Conservation (phyloP, 371 early-diverging fungal genomes). For the Funneliformis caledonium region DNA sequence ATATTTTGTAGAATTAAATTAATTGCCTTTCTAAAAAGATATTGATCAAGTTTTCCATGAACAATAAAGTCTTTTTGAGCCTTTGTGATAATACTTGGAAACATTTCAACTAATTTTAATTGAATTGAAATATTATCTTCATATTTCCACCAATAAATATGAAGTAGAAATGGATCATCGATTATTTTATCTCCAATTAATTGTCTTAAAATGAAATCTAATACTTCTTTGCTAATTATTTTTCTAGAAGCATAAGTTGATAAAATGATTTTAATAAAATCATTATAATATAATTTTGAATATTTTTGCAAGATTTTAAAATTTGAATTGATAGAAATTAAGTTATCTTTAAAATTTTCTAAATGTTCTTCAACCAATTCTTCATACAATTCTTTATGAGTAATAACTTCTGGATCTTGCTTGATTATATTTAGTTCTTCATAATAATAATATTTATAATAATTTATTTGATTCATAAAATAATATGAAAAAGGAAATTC, state of each 20-base stretch:
- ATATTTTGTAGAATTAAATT: neutral
- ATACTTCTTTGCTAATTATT: neutral
- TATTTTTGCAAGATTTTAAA: slow-evolving; percentile 1
- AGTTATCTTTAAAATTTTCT: slow-evolving; percentile 8
- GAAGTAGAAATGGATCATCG: slow-evolving; percentile 20
- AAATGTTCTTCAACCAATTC: neutral
- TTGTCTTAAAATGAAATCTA: neutral
- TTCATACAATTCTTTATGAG: neutral
- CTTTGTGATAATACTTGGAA: neutral
- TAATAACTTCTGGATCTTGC: slow-evolving; percentile 36
- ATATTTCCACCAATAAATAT: slow-evolving; percentile 38
- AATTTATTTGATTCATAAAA: slow-evolving; percentile 33
- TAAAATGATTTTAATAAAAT: slow-evolving; percentile 24
- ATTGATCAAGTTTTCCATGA: neutral
- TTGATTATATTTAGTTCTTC: slow-evolving; percentile 7
- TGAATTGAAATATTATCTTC: neutral
- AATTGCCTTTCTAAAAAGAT: neutral
- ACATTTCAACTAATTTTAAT: slow-evolving; percentile 29
- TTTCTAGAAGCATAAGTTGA: neutral
- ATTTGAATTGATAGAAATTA: slow-evolving; percentile 6
- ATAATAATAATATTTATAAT: slow-evolving; percentile 28
- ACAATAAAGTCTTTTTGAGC: neutral
- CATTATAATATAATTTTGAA: slow-evolving; percentile 30
- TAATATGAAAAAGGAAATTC: slow-evolving; percentile 40
- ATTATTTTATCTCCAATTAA: neutral